Evolutionary conservation across 129 eudicot species (phyloP), one percentile per base, ranked within the genome.

Genomic region (Artemisia tridentata): DNA sequence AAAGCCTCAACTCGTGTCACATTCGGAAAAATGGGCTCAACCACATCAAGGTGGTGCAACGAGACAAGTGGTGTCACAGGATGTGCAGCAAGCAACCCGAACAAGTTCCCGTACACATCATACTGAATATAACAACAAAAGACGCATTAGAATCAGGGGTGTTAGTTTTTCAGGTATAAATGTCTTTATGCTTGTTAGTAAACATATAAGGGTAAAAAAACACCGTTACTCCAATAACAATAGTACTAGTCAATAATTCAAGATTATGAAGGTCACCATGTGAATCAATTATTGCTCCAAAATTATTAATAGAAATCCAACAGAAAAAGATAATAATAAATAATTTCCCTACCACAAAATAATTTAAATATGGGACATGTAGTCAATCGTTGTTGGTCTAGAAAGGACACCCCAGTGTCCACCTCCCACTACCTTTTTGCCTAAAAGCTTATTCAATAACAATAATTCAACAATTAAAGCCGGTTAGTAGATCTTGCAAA

Each of bases 71-170:
- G 98, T 2, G 98, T 78, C 16, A 93, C 88, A 0, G 98, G 98
- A 79, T 93, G 98, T 2, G 98, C 86, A 23, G 96, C 90, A 34
- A 93, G 96, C 20, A 93, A 83, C 31, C 98, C 98, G 65, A 89
- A 93, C 72, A 93, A 74, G 79, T 93, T 89, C 59, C 98, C 98
- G 16, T 93, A 87, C 68, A 93, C 98, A 71, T 93, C 98, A 79
- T 87, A 93, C 98, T 93, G 88, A 3, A 83, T 54, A 21, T 27
- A 68, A 73, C 61, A 45, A 63, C 7, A 61, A 56, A 9, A 49
- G 3, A 68, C n/a, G 6, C 11, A 7, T 65, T 50, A 72, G 73
- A 29, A 56, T 57, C 5, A 20, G 9, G 25, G 27, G 52, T 13
- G 10, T 10, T n/a, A 7, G 45, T 38, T 38, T 38, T 38, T 38